A percentile compares a stretch with the other conserved stretches of the same genome.
Conservation (phyloP, 2,329 filamentous ascomycete genomes). For the Lithohypha guttulata region DNA sequence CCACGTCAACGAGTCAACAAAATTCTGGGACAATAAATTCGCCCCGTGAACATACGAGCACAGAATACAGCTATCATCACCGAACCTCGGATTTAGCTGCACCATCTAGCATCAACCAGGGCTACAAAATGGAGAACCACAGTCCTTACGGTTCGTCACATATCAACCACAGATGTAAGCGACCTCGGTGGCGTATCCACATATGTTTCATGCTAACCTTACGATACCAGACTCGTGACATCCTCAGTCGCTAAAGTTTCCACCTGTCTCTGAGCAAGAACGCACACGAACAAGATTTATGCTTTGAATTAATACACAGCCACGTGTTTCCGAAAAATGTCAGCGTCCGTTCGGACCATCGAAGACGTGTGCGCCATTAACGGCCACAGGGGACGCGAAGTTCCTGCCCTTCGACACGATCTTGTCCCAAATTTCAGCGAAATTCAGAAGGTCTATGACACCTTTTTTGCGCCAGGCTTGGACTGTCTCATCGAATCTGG, state of each 20-base stretch:
- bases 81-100: conserved; percentile 17
- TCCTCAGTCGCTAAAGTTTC: too few species aligned
- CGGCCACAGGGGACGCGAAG: conserved; percentile 28
- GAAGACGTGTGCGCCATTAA: conserved; percentile 60
- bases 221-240: conserved; percentile 6
- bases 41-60: conserved; percentile 18
- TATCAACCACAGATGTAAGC: conserved; percentile 6
- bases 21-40: conserved; percentile 13
- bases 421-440: conserved; percentile 48
- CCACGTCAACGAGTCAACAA: conserved; percentile 12
- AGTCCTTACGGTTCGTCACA: conserved; percentile 4
- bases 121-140: conserved; percentile 19
- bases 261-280: too few species aligned
- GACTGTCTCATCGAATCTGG: conserved; percentile 66
- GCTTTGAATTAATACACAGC: too few species aligned
- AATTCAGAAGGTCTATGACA: conserved; percentile 60
- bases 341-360: too few species aligned
- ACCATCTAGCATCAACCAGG: conserved; percentile 19
- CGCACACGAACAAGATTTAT: too few species aligned
- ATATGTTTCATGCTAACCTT: conserved; percentile 5
- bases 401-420: conserved; percentile 47
- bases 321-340: too few species aligned
- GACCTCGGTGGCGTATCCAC: not conserved
- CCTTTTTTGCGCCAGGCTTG: conserved; percentile 64
- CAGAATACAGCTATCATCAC: conserved; percentile 17